These are phyloP conservation scores for Ballota nigra DNA, from an alignment of 257 asterid genomes.

Conservation along the genomic window DNA sequence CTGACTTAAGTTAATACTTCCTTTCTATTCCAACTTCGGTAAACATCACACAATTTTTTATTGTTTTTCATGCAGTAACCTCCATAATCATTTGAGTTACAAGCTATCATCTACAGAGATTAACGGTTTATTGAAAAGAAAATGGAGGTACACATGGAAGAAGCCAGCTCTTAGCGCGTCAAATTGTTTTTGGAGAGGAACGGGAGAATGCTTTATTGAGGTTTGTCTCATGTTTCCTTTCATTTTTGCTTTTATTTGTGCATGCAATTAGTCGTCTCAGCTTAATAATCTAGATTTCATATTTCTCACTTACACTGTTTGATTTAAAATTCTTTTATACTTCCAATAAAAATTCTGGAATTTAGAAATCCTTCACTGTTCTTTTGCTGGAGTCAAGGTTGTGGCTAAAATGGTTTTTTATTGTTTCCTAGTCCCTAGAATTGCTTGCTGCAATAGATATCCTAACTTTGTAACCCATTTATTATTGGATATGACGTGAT, in stretches of 20 bases:
- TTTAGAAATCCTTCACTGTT: neutral
- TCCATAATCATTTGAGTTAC: slow-evolving; percentile 61
- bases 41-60: slow-evolving; percentile 2
- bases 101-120: slow-evolving; percentile 53
- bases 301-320: slow-evolving; percentile 8
- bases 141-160: slow-evolving; percentile 81
- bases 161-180: slow-evolving; percentile 57
- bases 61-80: slow-evolving; percentile 52
- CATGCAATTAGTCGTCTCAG: neutral
- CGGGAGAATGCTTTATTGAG: slow-evolving; percentile 64
- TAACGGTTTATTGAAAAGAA: slow-evolving; percentile 43
- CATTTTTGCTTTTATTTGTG: slow-evolving; percentile 11
- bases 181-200: slow-evolving; percentile 84
- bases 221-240: slow-evolving; percentile 32
- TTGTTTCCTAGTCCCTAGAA: neutral
- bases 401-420: neutral
- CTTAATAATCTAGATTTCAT: neutral
- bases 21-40: slow-evolving; percentile 9
- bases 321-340: slow-evolving; percentile 5
- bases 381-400: slow-evolving; percentile 3
- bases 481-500: neutral
- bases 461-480: neutral
- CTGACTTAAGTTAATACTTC: neutral
- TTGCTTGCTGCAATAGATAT: neutral
- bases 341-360: neutral